phyloP scores from a whole-genome alignment of 2,329 filamentous ascomycete species.

The Pyrenochaeta sp. region DNA sequence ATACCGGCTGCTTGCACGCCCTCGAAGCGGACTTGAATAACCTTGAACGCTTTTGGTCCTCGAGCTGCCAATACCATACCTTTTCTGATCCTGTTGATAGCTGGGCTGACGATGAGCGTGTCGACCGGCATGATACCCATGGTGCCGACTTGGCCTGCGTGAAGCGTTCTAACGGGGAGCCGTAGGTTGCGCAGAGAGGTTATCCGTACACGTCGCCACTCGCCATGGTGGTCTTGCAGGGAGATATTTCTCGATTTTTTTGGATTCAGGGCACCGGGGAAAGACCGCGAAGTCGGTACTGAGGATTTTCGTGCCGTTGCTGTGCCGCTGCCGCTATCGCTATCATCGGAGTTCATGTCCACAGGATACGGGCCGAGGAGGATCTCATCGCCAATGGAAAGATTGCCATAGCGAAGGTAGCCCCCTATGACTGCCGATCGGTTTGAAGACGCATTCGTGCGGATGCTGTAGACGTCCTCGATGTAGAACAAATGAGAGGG shows the following conservation, averaged over 20 bases:
- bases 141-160: constrained; percentile 86
- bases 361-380: constrained; percentile 74
- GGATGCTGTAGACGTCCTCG: constrained; percentile 80
- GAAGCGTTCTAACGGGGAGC: constrained; percentile 77
- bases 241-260: constrained; percentile 13
- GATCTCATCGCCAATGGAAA: constrained; percentile 80
- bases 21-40: constrained; percentile 71
- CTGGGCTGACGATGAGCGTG: constrained; percentile 33
- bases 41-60: constrained; percentile 60
- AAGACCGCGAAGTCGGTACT: constrained; percentile 55
- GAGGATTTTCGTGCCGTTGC: constrained; percentile 27
- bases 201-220: constrained; percentile 82
- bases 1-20: constrained; percentile 61
- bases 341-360: constrained; percentile 43
- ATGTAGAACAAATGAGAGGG: constrained; percentile 80
- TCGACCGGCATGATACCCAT: constrained; percentile 71
- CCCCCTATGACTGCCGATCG: constrained; percentile 76
- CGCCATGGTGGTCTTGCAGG: constrained; percentile 32
- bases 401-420: constrained; percentile 77
- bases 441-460: constrained; percentile 53
- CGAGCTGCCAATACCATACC: constrained; percentile 79
- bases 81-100: constrained; percentile 63
- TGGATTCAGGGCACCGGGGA: constrained; percentile 54
- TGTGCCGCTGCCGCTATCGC: constrained; percentile 44
- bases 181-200: constrained; percentile 88